These are phyloP conservation scores for Gymnopus androsaceus DNA, from an alignment of 1,284 basidiomycete species.

Conservation along the genomic window DNA sequence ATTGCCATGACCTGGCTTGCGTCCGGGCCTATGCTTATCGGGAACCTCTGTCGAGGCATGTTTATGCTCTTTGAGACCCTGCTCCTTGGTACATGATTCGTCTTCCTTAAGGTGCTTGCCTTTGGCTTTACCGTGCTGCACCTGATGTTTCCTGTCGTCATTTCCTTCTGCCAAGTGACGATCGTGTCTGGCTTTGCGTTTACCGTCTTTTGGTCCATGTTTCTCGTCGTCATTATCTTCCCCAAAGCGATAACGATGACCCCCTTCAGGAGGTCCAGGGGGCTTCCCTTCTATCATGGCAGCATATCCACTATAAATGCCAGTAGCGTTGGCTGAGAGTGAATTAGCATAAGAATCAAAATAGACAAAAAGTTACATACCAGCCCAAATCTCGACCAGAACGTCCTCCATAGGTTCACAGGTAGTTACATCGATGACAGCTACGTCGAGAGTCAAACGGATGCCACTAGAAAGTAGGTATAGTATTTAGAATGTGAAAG, in stretches of 20 bases:
- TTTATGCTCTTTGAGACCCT: too few species aligned
- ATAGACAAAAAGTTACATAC: conserved; percentile 15
- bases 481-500: not conserved
- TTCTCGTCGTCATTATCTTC: not conserved
- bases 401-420: conserved; percentile 55
- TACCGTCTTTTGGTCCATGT: not conserved
- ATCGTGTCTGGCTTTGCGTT: not conserved
- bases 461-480: conserved; percentile 38
- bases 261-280: not conserved
- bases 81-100: too few species aligned
- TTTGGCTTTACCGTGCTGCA: too few species aligned
- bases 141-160: too few species aligned
- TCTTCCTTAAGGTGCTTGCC: too few species aligned
- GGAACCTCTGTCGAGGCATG: too few species aligned
- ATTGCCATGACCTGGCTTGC: not conserved
- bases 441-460: conserved; percentile 52
- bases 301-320: conserved; percentile 29
- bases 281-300: not conserved
- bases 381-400: conserved; percentile 47
- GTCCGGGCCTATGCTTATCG: too few species aligned
- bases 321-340: conserved; percentile 28
- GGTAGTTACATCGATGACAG: conserved; percentile 58
- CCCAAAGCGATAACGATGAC: not conserved
- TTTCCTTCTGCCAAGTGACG: not conserved
- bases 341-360: not conserved